These are phyloP conservation scores for Nicotiana noctiflora DNA, from an alignment of 257 asterid species.

Conservation along the genomic window DNA sequence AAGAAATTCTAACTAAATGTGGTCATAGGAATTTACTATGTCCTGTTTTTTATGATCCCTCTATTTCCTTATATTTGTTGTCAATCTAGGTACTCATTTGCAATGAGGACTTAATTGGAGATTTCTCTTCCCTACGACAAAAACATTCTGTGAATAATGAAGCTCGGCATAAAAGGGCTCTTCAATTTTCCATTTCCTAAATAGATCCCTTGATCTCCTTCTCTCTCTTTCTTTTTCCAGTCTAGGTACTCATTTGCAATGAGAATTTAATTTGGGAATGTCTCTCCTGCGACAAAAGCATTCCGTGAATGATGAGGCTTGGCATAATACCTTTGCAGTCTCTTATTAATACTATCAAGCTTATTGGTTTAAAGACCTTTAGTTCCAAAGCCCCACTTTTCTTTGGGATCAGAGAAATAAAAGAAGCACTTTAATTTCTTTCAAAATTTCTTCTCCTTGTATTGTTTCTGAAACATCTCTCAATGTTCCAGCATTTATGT, in stretches of 20 bases:
- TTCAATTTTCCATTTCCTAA: background rate
- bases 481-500: background rate
- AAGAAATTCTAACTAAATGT: background rate
- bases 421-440: background rate
- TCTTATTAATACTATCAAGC: background rate
- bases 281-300: background rate
- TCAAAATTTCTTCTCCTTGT: background rate
- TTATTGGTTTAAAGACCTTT: background rate
- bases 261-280: background rate
- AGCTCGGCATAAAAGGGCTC: background rate
- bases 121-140: background rate
- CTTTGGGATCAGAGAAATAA: background rate
- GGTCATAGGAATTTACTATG: background rate
- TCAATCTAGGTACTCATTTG: background rate
- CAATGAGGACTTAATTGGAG: background rate
- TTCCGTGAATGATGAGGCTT: background rate
- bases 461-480: background rate
- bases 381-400: background rate
- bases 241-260: background rate
- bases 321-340: background rate
- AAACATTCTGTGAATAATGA: background rate
- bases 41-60: background rate
- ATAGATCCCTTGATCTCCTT: background rate
- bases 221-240: background rate
- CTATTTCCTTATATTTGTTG: background rate